Base-by-base conservation (phyloP, 2,329 filamentous ascomycete genomes). In the Hortaea sp. region DNA sequence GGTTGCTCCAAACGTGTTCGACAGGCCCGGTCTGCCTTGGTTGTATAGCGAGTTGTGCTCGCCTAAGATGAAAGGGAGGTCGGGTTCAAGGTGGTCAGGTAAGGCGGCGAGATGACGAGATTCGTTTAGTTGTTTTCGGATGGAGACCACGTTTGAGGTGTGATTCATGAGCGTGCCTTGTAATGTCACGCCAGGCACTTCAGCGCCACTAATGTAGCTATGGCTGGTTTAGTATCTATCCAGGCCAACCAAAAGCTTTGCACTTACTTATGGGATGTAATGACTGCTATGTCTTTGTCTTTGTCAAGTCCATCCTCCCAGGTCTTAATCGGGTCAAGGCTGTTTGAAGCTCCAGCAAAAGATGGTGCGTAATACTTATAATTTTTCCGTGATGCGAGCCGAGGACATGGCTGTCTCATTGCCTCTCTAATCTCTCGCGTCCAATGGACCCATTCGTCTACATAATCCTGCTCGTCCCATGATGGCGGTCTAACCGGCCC, bases 161-260 rank as follows among this genome's bases (percentile, higher is more conserved):
- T 82, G 79, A 64, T 82, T 83, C 73, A 83, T 75, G 3, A 84
- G 67, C 0, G 79, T 82, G 12, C 69, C 69, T 57, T 78, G 75
- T 0, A 83, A 71, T 0, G 79, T 82, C 1, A 83, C 75, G 10
- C 79, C 79, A 0, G 73, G 76, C n/a, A 70, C 66, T 1, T 69
- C 70, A 34, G 79, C 77, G 44, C 77, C 77, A 45, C 70, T 74
- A 53, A 83, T 82, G 61, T 83, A 83, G 64, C 77, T 81, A 48
- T 35, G 20, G 20, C 20, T 20, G 20, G 20, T 20, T 20, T 12
- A 12, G 10, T 39, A 27, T n/a, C 37, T 12, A 39, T 39, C 11
- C 37, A 27, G 10, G 7, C 7, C 13, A 9, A 9, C 9, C n/a
- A 12, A 35, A 35, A 35, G 32, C 9, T 12, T 12, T 35, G 32